A percentile compares a stretch with the other conserved stretches of the same genome.
phyloP scores from a whole-genome alignment of 1,284 basidiomycete species.

The Cryptococcus sp. region DNA sequence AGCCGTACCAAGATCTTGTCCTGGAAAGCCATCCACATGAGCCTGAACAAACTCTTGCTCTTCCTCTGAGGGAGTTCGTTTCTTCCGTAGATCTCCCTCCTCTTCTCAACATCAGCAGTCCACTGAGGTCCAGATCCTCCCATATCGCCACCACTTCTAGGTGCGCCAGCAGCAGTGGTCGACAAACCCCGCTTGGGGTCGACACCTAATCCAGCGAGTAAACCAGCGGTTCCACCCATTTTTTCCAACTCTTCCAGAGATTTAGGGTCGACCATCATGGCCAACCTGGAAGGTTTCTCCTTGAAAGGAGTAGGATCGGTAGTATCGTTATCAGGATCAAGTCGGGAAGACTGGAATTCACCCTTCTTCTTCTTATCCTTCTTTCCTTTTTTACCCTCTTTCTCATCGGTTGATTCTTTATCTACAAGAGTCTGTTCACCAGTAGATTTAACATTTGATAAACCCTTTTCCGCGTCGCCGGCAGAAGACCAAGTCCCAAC shows the following conservation, averaged over 20 bases:
- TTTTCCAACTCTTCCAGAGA: constrained; percentile 60
- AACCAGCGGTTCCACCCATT: constrained; percentile 68
- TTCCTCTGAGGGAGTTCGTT: constrained; percentile 76
- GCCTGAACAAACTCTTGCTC: constrained; percentile 70
- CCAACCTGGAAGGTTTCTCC: constrained; percentile 70
- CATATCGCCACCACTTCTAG: constrained; percentile 19
- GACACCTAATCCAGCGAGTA: constrained; percentile 73
- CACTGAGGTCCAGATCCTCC: constrained; percentile 51
- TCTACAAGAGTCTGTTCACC: constrained; percentile 19
- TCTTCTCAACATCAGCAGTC: constrained; percentile 59
- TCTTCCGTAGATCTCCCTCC: constrained; percentile 71
- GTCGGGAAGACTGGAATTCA: constrained; percentile 31
- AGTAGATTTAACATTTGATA: background rate
- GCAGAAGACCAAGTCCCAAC: constrained; percentile 30
- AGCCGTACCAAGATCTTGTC: constrained; percentile 81
- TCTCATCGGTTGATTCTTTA: constrained; percentile 14
- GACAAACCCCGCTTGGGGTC: constrained; percentile 56
- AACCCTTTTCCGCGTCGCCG: constrained; percentile 12
- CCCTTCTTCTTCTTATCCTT: constrained; percentile 29
- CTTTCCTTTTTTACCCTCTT: constrained; percentile 19
- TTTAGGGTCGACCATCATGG: constrained; percentile 78
- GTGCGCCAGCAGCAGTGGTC: constrained; percentile 14
- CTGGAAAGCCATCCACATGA: constrained; percentile 94
- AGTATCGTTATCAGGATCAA: constrained; percentile 54
- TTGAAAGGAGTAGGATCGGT: constrained; percentile 66